These are phyloP conservation scores for Myxozyma vanderwaltii DNA, from an alignment of 805 yeast genomes.

Conservation along the genomic window DNA sequence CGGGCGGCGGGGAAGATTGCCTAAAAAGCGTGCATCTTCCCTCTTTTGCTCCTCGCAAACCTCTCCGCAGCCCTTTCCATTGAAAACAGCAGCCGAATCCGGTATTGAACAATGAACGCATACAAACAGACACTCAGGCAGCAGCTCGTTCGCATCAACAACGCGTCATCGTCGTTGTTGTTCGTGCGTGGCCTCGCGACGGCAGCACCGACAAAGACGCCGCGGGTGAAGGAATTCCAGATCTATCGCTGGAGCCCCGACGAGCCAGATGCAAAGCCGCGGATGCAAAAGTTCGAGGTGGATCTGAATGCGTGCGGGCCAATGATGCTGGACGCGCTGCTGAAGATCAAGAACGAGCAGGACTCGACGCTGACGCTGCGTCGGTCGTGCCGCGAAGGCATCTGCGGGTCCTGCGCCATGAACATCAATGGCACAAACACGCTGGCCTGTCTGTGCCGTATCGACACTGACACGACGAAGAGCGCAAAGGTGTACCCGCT, in stretches of 20 bases:
- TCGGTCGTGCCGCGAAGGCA: slow-evolving; percentile 99
- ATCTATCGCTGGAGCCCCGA: slow-evolving; percentile 99
- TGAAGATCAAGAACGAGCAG: slow-evolving; percentile 95
- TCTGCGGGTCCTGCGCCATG: slow-evolving; percentile 99
- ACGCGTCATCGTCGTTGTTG: not conserved
- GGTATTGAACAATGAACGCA: too few relatives aligned
- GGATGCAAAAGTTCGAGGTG: slow-evolving; percentile 76
- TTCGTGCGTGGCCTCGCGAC: slow-evolving; percentile 31
- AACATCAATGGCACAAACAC: slow-evolving; percentile 98
- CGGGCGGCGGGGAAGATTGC: slow-evolving; percentile 6
- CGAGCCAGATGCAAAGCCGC: slow-evolving; percentile 88
- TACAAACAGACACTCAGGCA: too few relatives aligned
- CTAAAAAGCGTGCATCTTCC: not conserved
- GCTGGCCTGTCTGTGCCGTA: slow-evolving; percentile 92
- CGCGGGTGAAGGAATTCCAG: slow-evolving; percentile 78
- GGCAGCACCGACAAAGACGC: slow-evolving; percentile 44
- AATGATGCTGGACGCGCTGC: slow-evolving; percentile 92
- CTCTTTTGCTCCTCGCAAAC: not conserved
- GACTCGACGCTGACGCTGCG: slow-evolving; percentile 94
- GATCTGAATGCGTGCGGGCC: slow-evolving; percentile 95
- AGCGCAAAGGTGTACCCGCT: slow-evolving; percentile 89
- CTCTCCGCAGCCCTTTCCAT: too few relatives aligned
- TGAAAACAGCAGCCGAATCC: too few relatives aligned
- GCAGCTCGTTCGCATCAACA: not conserved
- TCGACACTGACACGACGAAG: slow-evolving; percentile 75